phyloP scores from a whole-genome alignment of 345 rosid species.

The Eucalyptus pumila region DNA sequence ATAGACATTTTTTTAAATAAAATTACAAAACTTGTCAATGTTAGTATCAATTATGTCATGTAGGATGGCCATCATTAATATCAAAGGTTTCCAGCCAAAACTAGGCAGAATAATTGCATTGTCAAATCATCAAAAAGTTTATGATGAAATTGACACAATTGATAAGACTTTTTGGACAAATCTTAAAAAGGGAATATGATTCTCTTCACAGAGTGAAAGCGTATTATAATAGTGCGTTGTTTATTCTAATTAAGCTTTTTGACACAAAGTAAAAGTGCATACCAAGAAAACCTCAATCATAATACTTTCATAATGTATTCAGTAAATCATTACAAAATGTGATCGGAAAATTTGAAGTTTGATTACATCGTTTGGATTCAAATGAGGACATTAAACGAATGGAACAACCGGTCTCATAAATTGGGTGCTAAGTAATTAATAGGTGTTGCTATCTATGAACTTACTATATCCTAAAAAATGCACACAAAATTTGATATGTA shows the following conservation, averaged over 20 bases:
- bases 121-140: background rate
- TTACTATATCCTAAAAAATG: background rate
- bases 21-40: background rate
- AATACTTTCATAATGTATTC: background rate
- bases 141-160: background rate
- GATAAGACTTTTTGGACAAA: background rate
- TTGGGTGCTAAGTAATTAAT: background rate
- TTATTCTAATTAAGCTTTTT: background rate
- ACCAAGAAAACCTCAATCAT: background rate
- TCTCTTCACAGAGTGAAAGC: background rate
- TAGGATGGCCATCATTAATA: rapidly evolving
- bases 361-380: background rate
- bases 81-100: rapidly evolving
- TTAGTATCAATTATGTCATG: rapidly evolving
- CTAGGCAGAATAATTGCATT: rapidly evolving
- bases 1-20: rapidly evolving
- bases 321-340: background rate
- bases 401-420: background rate
- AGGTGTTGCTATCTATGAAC: background rate
- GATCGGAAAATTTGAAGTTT: background rate
- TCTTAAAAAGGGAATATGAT: background rate
- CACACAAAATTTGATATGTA: background rate
- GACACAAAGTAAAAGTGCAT: background rate
- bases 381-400: background rate
- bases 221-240: background rate